Evolutionary conservation across 441 rosid genomes (phyloP), one percentile per base, ranked within the genome.

Genomic region (Capsella rubella): DNA sequence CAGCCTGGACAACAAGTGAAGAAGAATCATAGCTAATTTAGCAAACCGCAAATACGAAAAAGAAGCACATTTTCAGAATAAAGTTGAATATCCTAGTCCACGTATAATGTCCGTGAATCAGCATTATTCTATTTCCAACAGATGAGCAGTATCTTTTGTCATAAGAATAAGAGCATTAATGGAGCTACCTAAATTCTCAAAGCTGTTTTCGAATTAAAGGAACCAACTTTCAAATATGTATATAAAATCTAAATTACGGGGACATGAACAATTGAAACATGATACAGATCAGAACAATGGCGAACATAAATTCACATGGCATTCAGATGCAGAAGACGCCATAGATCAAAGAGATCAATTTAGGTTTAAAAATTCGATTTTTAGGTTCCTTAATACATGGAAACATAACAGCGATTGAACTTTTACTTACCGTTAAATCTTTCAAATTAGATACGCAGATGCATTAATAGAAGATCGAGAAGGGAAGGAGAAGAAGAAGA

Each of bases 271-370:
- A 35, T 35, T 35, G 52, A 47, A 47, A 47, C 59, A 65, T 47
- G 60, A 57, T 37, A 37, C 45, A 56, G 60, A 73, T 73, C 59
- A 73, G 40, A 64, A 73, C 1, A 55, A 72, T 72, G 62, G 25
- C 16, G 16, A 43, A 63, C 21, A 1, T n/a, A 43, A 6, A 35
- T 6, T 15, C 5, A n/a, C 46, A 13, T 42, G 47, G 1, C 52
- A 4, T 9, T 4, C 14, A 50, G 55, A 74, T 40, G 55, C n/a
- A 74, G 45, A 58, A 74, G 54, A 64, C 43, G 46, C 14, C n/a
- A 40, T 18, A 28, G 37, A 74, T 57, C 53, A 31, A 57, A 15
- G 35, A 37, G 49, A 56, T 7, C 35, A 65, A 67, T 25, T 37
- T 39, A 65, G 66, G 40, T 27, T 13, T 57, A 5, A 7, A 57